These are phyloP conservation scores for Leccinum ochraceum DNA, from an alignment of 768 basidiomycete species.

Conservation along the genomic window DNA sequence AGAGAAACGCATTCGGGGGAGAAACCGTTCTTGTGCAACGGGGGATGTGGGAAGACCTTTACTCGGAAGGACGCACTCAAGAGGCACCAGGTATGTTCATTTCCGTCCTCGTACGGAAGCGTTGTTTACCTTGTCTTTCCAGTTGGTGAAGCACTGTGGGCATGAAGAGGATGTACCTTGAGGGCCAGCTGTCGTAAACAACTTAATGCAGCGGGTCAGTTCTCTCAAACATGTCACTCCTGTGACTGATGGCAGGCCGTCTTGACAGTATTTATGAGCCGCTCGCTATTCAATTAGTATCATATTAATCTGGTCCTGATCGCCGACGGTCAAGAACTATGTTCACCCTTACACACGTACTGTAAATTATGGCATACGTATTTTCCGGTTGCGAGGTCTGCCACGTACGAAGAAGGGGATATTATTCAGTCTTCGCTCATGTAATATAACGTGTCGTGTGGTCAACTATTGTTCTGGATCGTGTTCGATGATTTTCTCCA, in stretches of 20 bases:
- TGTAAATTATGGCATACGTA: slow-evolving; percentile 32
- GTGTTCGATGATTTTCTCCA: slow-evolving; percentile 58
- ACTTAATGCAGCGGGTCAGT: slow-evolving; percentile 16
- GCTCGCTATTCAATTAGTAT: slow-evolving; percentile 25
- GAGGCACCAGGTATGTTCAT: slow-evolving; percentile 68
- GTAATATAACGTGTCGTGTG: slow-evolving; percentile 28
- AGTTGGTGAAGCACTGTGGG: slow-evolving; percentile 82
- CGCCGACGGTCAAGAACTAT: slow-evolving; percentile 21
- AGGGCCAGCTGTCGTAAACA: slow-evolving; percentile 23
- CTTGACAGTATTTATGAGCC: slow-evolving; percentile 17
- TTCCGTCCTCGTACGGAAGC: slow-evolving; percentile 7
- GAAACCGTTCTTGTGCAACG: slow-evolving; percentile 82
- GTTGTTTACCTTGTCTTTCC: slow-evolving; percentile 17
- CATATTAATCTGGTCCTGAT: slow-evolving; percentile 27
- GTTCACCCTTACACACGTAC: slow-evolving; percentile 28
- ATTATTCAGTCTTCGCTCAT: slow-evolving; percentile 13
- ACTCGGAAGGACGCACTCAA: slow-evolving; percentile 86
- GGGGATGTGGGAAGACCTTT: slow-evolving; percentile 84
- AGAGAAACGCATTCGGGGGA: slow-evolving; percentile 84
- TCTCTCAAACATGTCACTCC: slow-evolving; percentile 12
- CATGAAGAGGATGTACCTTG: slow-evolving; percentile 53
- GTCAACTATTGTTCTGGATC: slow-evolving; percentile 26
- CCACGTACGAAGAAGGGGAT: slow-evolving; percentile 17
- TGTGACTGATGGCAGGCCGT: slow-evolving; percentile 23
- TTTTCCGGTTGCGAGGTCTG: slow-evolving; percentile 11